Evolutionary conservation across 2,329 filamentous ascomycete species (phyloP).

Genomic region (Magnaporthiopsis rhizophila): DNA sequence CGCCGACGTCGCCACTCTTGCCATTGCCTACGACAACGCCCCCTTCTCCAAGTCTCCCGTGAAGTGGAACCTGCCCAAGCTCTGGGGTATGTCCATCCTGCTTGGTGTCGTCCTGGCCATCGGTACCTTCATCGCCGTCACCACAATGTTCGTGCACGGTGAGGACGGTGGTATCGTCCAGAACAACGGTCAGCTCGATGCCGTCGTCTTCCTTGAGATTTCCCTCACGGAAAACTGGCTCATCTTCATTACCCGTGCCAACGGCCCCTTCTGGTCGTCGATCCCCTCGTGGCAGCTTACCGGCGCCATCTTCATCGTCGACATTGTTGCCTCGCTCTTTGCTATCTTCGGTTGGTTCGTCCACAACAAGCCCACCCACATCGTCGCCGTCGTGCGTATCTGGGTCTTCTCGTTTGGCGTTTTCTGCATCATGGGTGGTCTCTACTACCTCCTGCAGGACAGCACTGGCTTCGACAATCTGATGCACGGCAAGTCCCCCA

Average conservation of each 20-base stretch:
- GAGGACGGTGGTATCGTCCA: constrained; percentile 77
- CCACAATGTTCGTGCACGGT: constrained; percentile 67
- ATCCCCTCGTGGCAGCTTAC: constrained; percentile 79
- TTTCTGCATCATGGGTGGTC: constrained; percentile 65
- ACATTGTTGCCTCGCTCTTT: constrained; percentile 79
- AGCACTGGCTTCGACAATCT: constrained; percentile 80
- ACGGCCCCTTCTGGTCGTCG: constrained; percentile 86
- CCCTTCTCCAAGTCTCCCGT: constrained; percentile 79
- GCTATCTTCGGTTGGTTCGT: constrained; percentile 80
- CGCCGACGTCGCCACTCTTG: constrained; percentile 83
- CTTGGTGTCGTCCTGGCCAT: constrained; percentile 73
- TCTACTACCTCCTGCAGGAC: constrained; percentile 75
- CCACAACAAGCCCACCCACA: constrained; percentile 43
- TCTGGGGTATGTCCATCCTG: constrained; percentile 86
- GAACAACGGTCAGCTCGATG: constrained; percentile 76
- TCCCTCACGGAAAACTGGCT: constrained; percentile 92
- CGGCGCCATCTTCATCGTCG: constrained; percentile 72
- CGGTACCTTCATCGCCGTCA: constrained; percentile 84
- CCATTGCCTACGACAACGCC: constrained; percentile 90
- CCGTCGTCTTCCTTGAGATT: constrained; percentile 82
- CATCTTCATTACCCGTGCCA: constrained; percentile 92
- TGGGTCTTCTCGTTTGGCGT: constrained; percentile 90
- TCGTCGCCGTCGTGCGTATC: constrained; percentile 78
- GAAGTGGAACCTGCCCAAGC: constrained; percentile 91
- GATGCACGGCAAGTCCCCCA: constrained; percentile 83